Base-by-base conservation (phyloP, 352 stramenopile species). In the Hyaloperonospora arabidopsidis region DNA sequence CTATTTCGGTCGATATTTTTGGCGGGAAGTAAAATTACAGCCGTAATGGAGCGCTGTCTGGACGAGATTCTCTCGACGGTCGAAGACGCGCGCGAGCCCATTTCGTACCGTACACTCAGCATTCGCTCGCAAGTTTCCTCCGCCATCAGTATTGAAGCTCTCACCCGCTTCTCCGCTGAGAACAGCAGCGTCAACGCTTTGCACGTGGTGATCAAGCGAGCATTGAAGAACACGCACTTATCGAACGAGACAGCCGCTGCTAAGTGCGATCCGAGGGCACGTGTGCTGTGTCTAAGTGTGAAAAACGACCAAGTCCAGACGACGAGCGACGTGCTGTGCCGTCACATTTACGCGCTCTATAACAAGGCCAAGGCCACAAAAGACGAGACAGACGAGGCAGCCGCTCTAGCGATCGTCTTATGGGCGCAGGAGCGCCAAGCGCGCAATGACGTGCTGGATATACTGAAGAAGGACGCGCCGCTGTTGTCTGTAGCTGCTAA, bases 381-480 rank as follows among this genome's bases (percentile, higher is more conserved):
- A 35, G 25, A 62, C 1, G 45, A 49, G 6, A 54, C 51, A 21
- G 36, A 48, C 10, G 44, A 63, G 44, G 58, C 53, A 19, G 35
- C 63, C 12, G 52, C 62, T 1, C 48, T 88, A 14, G 51, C 71
- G 21, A 69, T 68, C 1, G 55, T 60, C 35, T 74, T 76, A 18
- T 89, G 76, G 76, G 63, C 63, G 1, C 79, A 86, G 19, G 79
- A 89, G 57, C 79, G 74, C 23, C 65, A 77, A 44, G 34, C 74
- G 15, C 74, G 79, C 55, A 86, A 86, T 52, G 68, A 80, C 17
- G 65, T 76, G 21, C 76, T 89, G n/a, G 47, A 49, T 18, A 63
- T 54, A 23, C 28, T 76, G 29, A 22, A 45, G 2, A 84, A 79
- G 54, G 55, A 77, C 14, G 50, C 60, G 21, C 65, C 74, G 2